A percentile compares a stretch with the other conserved stretches of the same genome.
Evolutionary conservation across 1,284 basidiomycete species (phyloP).

Genomic region (Meira miltonrushii): DNA sequence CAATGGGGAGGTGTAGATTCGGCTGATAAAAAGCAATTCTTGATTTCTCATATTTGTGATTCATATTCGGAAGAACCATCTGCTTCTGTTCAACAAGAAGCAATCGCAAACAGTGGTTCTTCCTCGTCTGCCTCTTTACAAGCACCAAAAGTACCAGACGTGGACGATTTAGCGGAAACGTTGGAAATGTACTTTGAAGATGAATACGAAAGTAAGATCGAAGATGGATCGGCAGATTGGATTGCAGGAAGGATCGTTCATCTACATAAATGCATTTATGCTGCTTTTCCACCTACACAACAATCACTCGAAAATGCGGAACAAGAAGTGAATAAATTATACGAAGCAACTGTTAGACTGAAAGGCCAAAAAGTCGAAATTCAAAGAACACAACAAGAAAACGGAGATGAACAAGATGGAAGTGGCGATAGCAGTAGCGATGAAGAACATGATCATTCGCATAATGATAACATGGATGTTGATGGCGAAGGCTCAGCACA

Average conservation of each 20-base stretch:
- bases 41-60: slow-evolving; percentile 45
- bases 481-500: slow-evolving; percentile 15
- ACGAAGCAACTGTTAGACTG: slow-evolving; percentile 26
- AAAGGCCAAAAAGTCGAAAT: slow-evolving; percentile 27
- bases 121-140: not conserved
- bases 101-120: not conserved
- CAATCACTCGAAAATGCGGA: slow-evolving; percentile 14
- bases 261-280: slow-evolving; percentile 34
- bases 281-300: slow-evolving; percentile 4
- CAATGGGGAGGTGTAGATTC: slow-evolving; percentile 47
- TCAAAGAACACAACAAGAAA: slow-evolving; percentile 17
- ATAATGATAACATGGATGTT: slow-evolving; percentile 9
- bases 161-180: slow-evolving; percentile 44
- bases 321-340: slow-evolving; percentile 27
- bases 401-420: slow-evolving; percentile 21
- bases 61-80: slow-evolving; percentile 30
- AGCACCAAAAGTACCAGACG: slow-evolving; percentile 24
- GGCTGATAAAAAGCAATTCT: slow-evolving; percentile 40
- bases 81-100: not conserved
- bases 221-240: slow-evolving; percentile 39
- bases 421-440: slow-evolving; percentile 15
- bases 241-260: slow-evolving; percentile 38
- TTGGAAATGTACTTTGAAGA: slow-evolving; percentile 44
- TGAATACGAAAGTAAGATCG: slow-evolving; percentile 45
- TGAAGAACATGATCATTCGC: slow-evolving; percentile 20